phyloP scores from a whole-genome alignment of 257 asterid species.

The Marsdenia floribunda region DNA sequence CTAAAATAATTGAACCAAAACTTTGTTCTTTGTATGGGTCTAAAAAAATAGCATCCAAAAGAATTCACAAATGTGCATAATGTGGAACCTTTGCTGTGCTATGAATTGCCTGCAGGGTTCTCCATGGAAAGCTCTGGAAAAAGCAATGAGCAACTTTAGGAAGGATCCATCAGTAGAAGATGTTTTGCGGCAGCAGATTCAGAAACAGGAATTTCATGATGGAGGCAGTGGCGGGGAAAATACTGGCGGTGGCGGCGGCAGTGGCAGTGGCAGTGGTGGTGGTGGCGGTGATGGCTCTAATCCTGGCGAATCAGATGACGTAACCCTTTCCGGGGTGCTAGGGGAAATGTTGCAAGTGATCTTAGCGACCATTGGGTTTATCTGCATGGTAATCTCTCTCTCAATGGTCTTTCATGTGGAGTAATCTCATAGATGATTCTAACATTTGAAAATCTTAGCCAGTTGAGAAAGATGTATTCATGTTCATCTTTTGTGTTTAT shows the following conservation, averaged over 20 bases:
- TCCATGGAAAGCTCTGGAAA: slow-evolving; percentile 63
- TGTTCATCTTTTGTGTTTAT: neutral
- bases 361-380: slow-evolving; percentile 49
- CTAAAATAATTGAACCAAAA: neutral
- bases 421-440: neutral
- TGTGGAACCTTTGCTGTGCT: neutral
- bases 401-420: neutral
- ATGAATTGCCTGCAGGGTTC: slow-evolving; percentile 39
- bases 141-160: slow-evolving; percentile 46
- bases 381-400: slow-evolving; percentile 49
- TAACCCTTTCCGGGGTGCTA: slow-evolving; percentile 27
- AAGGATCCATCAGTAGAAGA: slow-evolving; percentile 65
- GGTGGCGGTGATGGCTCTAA: slow-evolving; percentile 31
- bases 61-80: neutral
- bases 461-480: too few species aligned
- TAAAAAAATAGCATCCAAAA: neutral
- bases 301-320: slow-evolving; percentile 49
- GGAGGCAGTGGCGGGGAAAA: slow-evolving; percentile 50
- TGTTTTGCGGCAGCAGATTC: slow-evolving; percentile 61
- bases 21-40: neutral
- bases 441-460: neutral
- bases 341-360: slow-evolving; percentile 57
- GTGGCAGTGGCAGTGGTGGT: slow-evolving; percentile 50
- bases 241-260: slow-evolving; percentile 50
- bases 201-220: slow-evolving; percentile 58